Evolutionary conservation across 140 eudicot species (phyloP), one percentile per base, ranked within the genome.

Genomic region (Flaveria floridana): DNA sequence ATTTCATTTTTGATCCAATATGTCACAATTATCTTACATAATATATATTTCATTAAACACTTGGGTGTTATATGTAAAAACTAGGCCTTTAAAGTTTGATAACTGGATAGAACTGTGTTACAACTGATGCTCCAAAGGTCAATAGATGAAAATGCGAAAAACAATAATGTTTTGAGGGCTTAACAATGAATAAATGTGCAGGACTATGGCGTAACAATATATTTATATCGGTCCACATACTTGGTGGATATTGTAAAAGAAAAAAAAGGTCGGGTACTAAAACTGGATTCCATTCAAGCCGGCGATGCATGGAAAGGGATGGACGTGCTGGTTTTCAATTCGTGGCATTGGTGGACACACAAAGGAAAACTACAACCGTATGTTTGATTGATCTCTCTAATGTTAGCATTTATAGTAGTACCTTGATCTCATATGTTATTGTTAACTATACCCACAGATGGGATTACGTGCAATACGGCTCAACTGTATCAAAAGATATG

Each of bases 271-370:
- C 65, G 84, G 10, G 87, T 87, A 34, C 71, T 87, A 46, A 80
- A 85, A 55, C 28, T 87, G 48, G 82, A 87, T 70, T 87, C 92
- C 44, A 87, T 87, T 55, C 74, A 20, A 78, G 81, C 59, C 7
- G 89, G 92, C 1, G 34, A 72, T 70, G 77, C 84, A 61, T 93
- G 98, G 98, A 86, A 63, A 79, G 96, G 91, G 52, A 90, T 90
- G 91, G 98, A 89, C 68, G 87, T 89, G 85, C 76, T 92, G 25
- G 41, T 92, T 21, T 93, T 93, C 83, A 93, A 93, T 78, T 75
- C 96, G 4, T 93, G 98, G 98, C 98, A 93, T 69, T 93, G 98
- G 98, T 93, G 98, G 98, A 81, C 87, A 19, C 98, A 93, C 86
- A 83, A 71, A 0, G 98, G 98, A 70, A 76, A 20, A 5, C 20